These are phyloP conservation scores for Vitis amurensis DNA, from an alignment of 164 flowering plant genomes.

Conservation along the genomic window DNA sequence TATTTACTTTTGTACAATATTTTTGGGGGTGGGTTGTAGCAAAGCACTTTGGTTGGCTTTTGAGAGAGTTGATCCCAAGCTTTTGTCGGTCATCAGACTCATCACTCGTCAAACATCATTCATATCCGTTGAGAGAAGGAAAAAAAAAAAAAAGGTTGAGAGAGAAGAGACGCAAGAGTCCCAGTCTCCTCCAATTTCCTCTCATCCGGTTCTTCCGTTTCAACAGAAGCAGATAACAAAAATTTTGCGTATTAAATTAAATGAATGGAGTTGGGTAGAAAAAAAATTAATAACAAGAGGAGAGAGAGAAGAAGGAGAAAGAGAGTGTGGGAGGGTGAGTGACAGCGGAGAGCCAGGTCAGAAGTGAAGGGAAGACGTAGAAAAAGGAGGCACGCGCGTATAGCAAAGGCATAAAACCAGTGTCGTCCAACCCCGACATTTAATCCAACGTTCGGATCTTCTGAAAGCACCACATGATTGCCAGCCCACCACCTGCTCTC, in stretches of 20 bases:
- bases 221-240: too few relatives aligned
- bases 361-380: background rate
- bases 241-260: too few relatives aligned
- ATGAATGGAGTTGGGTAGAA: too few relatives aligned
- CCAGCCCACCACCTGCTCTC: constrained; percentile 15
- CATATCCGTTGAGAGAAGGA: background rate
- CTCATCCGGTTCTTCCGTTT: too few relatives aligned
- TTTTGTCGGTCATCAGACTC: constrained; percentile 21
- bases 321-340: constrained; percentile 5
- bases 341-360: constrained; percentile 26
- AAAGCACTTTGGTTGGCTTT: constrained; percentile 5
- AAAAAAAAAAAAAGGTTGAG: too few relatives aligned
- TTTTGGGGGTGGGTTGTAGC: background rate
- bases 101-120: background rate
- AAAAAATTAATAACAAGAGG: too few relatives aligned
- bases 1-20: background rate
- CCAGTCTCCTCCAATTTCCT: too few relatives aligned
- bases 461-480: constrained; percentile 22
- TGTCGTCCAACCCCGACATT: too few relatives aligned
- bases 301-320: constrained; percentile 3
- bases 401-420: background rate
- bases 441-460: constrained; percentile 11
- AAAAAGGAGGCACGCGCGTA: background rate
- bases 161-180: too few relatives aligned
- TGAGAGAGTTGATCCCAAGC: constrained; percentile 3